Conservation (phyloP, 2,329 filamentous ascomycete species). For the Colletotrichum navitas region DNA sequence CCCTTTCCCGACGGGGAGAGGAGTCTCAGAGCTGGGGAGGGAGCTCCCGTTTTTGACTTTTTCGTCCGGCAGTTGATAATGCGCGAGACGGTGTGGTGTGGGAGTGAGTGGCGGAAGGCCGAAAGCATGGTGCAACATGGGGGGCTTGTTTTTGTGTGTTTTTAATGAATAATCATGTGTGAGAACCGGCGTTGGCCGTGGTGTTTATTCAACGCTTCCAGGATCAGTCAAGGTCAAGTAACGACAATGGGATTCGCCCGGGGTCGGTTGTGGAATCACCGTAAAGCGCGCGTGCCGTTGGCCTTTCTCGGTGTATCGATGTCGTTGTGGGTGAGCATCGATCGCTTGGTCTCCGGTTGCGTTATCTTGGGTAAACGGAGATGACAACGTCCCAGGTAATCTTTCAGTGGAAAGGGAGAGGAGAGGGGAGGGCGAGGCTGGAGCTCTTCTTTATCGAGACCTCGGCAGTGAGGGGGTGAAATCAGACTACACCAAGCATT, state of each 20-base stretch:
- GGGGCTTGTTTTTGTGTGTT: background rate
- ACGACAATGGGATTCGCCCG: no score
- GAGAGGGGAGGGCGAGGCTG: no score
- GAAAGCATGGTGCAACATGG: background rate
- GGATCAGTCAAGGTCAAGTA: no score
- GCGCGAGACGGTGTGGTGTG: background rate
- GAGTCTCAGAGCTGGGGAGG: background rate
- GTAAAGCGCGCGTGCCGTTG: no score
- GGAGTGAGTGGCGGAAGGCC: slow-evolving; percentile 1
- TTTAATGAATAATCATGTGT: background rate
- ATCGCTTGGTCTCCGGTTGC: no score
- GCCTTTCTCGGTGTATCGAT: background rate
- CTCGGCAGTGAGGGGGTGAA: no score
- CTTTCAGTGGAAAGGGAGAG: no score
- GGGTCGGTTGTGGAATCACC: no score
- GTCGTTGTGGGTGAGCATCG: no score
- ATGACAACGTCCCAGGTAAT: no score
- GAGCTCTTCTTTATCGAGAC: no score
- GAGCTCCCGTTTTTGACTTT: background rate
- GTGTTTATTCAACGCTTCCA: background rate
- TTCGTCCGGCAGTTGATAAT: background rate
- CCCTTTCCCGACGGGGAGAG: background rate
- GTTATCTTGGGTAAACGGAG: no score
- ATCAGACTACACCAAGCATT: background rate
- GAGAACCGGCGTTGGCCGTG: background rate